Evolutionary conservation across 306 rosid genomes (phyloP).

Genomic region (Rosa multiflora): DNA sequence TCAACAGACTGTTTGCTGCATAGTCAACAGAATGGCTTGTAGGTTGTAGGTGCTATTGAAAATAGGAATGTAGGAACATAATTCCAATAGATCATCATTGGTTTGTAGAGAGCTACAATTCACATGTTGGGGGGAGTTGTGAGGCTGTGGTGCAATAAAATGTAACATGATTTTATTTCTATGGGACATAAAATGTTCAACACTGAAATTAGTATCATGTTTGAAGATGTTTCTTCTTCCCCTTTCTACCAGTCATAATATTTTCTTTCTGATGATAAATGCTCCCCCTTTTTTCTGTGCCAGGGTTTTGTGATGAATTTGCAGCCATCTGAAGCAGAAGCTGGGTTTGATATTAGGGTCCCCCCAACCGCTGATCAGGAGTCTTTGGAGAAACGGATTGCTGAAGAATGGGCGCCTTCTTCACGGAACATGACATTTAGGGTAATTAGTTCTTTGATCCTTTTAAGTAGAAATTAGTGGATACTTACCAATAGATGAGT

Average conservation of each 20-base stretch:
- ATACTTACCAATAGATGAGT: not conserved
- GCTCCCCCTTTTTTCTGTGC: slow-evolving; percentile 18
- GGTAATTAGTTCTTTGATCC: slow-evolving; percentile 33
- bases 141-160: not conserved
- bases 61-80: not conserved
- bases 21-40: not conserved
- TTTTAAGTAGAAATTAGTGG: not conserved
- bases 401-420: slow-evolving; percentile 39
- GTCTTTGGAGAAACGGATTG: slow-evolving; percentile 33
- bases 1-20: not conserved
- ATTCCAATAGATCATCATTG: not conserved
- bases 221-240: not conserved
- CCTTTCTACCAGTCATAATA: not conserved
- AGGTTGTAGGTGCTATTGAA: slow-evolving; percentile 4
- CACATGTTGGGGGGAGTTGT: not conserved
- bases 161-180: not conserved
- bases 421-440: slow-evolving; percentile 77
- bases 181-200: not conserved
- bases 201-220: not conserved
- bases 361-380: slow-evolving; percentile 67
- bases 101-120: not conserved
- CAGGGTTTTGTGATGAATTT: slow-evolving; percentile 99
- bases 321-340: slow-evolving; percentile 99
- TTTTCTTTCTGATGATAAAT: slow-evolving; percentile 4
- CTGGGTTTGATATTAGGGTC: slow-evolving; percentile 87